Evolutionary conservation across 2,329 filamentous ascomycete species (phyloP).

Genomic region (Cordyceps farinosa): DNA sequence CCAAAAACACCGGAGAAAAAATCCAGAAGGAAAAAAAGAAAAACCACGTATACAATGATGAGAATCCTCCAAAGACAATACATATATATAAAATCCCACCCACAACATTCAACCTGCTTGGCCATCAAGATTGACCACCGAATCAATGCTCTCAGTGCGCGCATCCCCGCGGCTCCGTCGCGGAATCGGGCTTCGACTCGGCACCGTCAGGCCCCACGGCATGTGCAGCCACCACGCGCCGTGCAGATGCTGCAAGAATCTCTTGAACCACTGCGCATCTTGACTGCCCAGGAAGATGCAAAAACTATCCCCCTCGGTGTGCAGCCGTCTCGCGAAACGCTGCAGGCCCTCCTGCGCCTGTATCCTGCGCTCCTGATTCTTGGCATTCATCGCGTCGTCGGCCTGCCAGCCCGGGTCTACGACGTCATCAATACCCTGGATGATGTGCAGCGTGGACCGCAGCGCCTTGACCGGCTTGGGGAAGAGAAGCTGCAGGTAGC

Average conservation of each 20-base stretch:
- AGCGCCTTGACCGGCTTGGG: conserved; percentile 22
- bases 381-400: conserved; percentile 25
- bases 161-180: background rate
- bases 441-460: conserved; percentile 27
- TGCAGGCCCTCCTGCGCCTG: conserved; percentile 23
- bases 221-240: conserved; percentile 29
- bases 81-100: too few relatives aligned
- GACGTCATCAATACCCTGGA: conserved; percentile 27
- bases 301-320: conserved; percentile 24
- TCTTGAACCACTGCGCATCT: conserved; percentile 28
- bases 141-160: background rate
- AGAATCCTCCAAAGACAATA: too few relatives aligned
- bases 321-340: conserved; percentile 23
- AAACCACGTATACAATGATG: too few relatives aligned
- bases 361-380: conserved; percentile 23
- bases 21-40: too few relatives aligned
- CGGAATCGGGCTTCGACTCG: background rate
- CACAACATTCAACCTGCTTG: background rate
- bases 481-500: conserved; percentile 24
- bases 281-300: conserved; percentile 27
- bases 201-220: conserved; percentile 25
- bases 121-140: background rate
- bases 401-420: conserved; percentile 27
- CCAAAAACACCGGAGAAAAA: too few relatives aligned
- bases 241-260: conserved; percentile 25